Base-by-base conservation (phyloP, 148 eudicot genomes). In the Arbutus unedo region DNA sequence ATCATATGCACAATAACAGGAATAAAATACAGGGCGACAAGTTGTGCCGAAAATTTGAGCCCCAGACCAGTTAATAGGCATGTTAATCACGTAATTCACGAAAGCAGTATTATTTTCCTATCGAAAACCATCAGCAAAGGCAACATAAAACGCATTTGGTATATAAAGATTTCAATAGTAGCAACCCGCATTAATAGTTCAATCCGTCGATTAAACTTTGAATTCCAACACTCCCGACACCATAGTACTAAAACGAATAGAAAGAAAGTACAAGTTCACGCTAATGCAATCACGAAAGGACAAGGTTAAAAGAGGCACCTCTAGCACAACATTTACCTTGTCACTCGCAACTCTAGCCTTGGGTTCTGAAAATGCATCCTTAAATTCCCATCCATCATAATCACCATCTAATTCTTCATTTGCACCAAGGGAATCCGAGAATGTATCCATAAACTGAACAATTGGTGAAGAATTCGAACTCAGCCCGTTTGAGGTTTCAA, bases 341-440 rank as follows among this genome's bases (percentile, higher is more conserved):
- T 80, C 72, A 82, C 83, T 85, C 81, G 84, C 78, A 31, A 85
- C 72, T 16, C 48, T 85, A 71, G 49, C 55, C 75, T 51, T 84
- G 60, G 31, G 67, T 21, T 81, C 88, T 59, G 91, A 76, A 76
- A 62, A 53, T 13, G 97, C 95, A 87, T 88, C 93, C 81, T 76
- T 90, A 67, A 95, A 95, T 67, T 95, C 97, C 98, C 98, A 93
- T 59, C 88, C 94, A 77, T 85, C 94, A 50, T 86, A 93, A 48
- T 82, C 91, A 74, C 60, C 79, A 74, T 84, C 90, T 47, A 78
- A 59, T 41, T 64, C 88, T 66, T 81, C 83, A 56, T 64, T 71
- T 43, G 47, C 68, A 82, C 9, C 81, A 66, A 66, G 11, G 45
- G 77, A 43, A 77, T 25, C 82, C 44, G 55, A 70, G 74, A 59